Base-by-base conservation (phyloP, 352 stramenopile species). In the Phytophthora hybrid region DNA sequence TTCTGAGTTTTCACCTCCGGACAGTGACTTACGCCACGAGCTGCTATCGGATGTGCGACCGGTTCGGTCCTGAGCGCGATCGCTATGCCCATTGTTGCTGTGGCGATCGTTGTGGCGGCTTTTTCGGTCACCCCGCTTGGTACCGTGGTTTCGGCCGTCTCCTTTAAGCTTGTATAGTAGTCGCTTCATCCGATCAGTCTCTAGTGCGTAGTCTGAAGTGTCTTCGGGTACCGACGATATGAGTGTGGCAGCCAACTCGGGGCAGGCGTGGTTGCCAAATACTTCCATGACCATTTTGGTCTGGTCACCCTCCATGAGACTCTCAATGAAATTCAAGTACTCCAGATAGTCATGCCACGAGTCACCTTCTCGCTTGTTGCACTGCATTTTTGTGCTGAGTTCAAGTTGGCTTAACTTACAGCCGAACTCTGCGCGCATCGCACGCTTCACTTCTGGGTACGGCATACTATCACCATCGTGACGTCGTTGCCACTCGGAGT, bases 281-380 rank as follows among this genome's bases (percentile, higher is more conserved):
- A 59, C 54, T 14, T 59, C 29, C 5, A 47, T 37, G 31, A 59
- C 29, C 13, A 59, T 31, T 5, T 47, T 26, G 7, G 18, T 59
- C 54, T 59, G 54, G n/a, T 59, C 54, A 11, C 54, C 54, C 5
- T 47, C 16, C 54, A 59, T 59, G 8, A 59, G 31, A 14, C 54
- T 19, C n/a, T 59, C 54, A 14, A 59, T 59, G 21, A 59, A 47
- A 11, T 47, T 59, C 31, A 59, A 29, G n/a, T 59, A 59, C 14
- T 59, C 54, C 14, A 59, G 31, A 9, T 59, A 59, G 31, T 59
- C 54, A n/a, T 39, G 34, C 54, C 54, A 59, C 2, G 53, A 26
- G 16, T 59, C 53, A 14, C 53, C 53, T n/a, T n/a, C n/a, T n/a
- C 29, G 53, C 29, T 46, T 59, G 29, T 19, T 41, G 29, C 53